phyloP scores from a whole-genome alignment of 1,284 basidiomycete genomes.

The Rhodotorula sp. region DNA sequence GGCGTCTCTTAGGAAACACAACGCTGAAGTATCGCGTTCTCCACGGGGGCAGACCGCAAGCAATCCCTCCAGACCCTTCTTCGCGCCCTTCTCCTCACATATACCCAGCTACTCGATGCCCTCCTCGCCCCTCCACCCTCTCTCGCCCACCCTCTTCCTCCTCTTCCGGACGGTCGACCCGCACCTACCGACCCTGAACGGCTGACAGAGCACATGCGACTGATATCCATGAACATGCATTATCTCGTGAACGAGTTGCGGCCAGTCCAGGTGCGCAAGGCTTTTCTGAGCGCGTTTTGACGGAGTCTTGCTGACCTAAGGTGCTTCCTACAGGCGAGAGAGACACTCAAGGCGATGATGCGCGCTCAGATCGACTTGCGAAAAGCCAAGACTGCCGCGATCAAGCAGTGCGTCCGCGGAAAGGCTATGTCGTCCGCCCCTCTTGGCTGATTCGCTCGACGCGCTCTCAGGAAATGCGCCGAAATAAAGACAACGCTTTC shows the following conservation, averaged over 20 bases:
- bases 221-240: constrained; percentile 46
- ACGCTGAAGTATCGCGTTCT: not conserved
- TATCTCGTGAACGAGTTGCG: constrained; percentile 47
- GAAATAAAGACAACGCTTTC: constrained; percentile 7
- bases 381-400: constrained; percentile 37
- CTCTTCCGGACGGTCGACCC: constrained; percentile 15
- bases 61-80: constrained; percentile 44
- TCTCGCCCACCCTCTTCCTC: constrained; percentile 25
- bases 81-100: constrained; percentile 41
- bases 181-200: constrained; percentile 34
- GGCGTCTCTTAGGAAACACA: not conserved
- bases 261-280: constrained; percentile 41
- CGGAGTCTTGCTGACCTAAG: not conserved
- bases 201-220: constrained; percentile 43
- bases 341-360: constrained; percentile 46
- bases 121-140: constrained; percentile 44
- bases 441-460: not conserved
- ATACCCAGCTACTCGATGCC: constrained; percentile 44
- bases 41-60: constrained; percentile 24
- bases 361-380: constrained; percentile 43
- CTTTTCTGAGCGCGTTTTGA: too few relatives aligned
- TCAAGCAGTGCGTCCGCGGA: constrained; percentile 26
- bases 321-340: constrained; percentile 41
- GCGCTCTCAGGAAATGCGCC: constrained; percentile 14
- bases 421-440: too few relatives aligned